Evolutionary conservation across 305 asterid genomes (phyloP).

Genomic region (Ruellia speciosa): DNA sequence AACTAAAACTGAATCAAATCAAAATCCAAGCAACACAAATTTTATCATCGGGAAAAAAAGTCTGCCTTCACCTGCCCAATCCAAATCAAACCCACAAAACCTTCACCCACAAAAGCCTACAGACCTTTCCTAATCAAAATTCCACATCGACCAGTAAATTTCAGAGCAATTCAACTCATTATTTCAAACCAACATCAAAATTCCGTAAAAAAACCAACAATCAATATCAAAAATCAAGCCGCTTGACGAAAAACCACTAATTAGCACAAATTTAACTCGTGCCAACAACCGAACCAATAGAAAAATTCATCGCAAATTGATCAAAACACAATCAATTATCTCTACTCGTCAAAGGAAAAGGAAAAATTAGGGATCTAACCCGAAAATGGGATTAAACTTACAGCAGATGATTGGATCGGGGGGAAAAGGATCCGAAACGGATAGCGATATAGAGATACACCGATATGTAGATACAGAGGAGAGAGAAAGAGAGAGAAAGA

Average conservation of each 20-base stretch:
- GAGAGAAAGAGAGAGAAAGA: conserved; percentile 30
- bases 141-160: conserved; percentile 18
- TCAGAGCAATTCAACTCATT: conserved; percentile 13
- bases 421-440: conserved; percentile 18
- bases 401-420: conserved; percentile 39
- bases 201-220: conserved; percentile 10
- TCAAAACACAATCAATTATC: background rate
- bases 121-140: conserved; percentile 16
- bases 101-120: conserved; percentile 9
- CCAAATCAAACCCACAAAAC: conserved; percentile 35
- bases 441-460: conserved; percentile 21
- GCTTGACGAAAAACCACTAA: background rate
- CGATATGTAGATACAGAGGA: conserved; percentile 36
- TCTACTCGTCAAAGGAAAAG: background rate
- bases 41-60: conserved; percentile 11
- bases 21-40: conserved; percentile 6
- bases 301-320: conserved; percentile 9
- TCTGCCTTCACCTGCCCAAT: conserved; percentile 25
- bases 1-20: conserved; percentile 7
- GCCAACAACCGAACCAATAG: conserved; percentile 15
- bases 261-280: background rate
- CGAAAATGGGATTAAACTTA: conserved; percentile 25
- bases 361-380: conserved; percentile 33
- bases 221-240: conserved; percentile 12
- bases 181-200: conserved; percentile 7